Conservation (phyloP, 1,284 basidiomycete species). For the Pseudozyma hubeiensis region DNA sequence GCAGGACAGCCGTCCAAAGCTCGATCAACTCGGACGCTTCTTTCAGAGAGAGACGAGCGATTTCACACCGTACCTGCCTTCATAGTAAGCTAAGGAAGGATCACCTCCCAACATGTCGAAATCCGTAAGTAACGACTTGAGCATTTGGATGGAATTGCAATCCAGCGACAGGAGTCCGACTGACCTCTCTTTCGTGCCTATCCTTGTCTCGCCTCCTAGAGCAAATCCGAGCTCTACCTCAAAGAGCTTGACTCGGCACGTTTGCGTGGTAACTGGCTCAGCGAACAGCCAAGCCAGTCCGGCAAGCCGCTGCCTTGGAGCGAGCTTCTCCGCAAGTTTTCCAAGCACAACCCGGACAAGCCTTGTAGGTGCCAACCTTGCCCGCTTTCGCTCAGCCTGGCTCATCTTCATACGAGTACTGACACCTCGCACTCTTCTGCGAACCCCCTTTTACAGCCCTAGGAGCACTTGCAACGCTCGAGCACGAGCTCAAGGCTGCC, state of each 20-base stretch:
- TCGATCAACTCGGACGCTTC: too few species aligned
- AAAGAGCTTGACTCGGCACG: conserved; percentile 63
- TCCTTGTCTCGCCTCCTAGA: conserved; percentile 14
- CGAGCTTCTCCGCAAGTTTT: conserved; percentile 68
- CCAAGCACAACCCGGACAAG: conserved; percentile 67
- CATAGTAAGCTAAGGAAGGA: neutral
- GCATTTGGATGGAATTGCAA: neutral
- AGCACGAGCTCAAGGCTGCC: conserved; percentile 52
- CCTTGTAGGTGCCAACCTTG: conserved; percentile 32
- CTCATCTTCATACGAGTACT: neutral
- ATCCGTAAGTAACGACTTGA: conserved; percentile 18
- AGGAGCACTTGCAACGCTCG: conserved; percentile 39
- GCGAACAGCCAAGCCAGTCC: conserved; percentile 38
- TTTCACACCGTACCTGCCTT: neutral
- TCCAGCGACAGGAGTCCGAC: neutral
- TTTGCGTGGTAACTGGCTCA: conserved; percentile 60
- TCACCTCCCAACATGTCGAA: conserved; percentile 35
- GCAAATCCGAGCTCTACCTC: conserved; percentile 60
- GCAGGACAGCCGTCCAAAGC: too few species aligned
- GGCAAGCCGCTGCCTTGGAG: conserved; percentile 48
- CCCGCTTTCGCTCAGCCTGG: neutral
- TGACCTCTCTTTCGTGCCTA: neutral
- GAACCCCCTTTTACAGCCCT: conserved; percentile 23
- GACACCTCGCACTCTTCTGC: neutral
- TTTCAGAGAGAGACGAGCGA: neutral